A percentile compares a stretch with the other conserved stretches of the same genome.
These are phyloP conservation scores for Chaetomium cochliodes DNA, from an alignment of 495 filamentous ascomycete species.

Conservation along the genomic window DNA sequence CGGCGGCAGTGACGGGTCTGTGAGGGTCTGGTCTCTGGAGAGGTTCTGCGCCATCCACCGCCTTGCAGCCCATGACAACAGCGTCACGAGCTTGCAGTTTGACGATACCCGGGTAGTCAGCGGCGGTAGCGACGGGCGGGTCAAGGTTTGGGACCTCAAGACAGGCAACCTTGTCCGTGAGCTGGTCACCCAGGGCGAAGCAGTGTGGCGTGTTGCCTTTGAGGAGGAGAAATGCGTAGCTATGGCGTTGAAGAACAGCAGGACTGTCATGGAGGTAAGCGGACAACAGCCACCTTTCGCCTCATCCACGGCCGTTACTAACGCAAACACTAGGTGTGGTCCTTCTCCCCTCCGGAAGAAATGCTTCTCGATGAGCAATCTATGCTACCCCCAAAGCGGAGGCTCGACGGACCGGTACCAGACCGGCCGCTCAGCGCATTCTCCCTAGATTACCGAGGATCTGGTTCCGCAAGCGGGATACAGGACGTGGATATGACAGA, in stretches of 20 bases:
- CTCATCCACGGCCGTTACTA: slow-evolving; percentile 19
- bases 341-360: slow-evolving; percentile 82
- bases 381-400: slow-evolving; percentile 36
- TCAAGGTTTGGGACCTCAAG: slow-evolving; percentile 96
- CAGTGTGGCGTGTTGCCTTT: slow-evolving; percentile 96
- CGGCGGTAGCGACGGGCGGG: slow-evolving; percentile 90
- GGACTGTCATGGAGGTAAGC: slow-evolving; percentile 95
- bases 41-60: slow-evolving; percentile 88
- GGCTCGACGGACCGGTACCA: slow-evolving; percentile 38
- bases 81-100: slow-evolving; percentile 94
- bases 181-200: slow-evolving; percentile 83
- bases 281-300: not conserved
- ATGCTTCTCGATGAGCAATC: slow-evolving; percentile 48
- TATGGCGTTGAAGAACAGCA: slow-evolving; percentile 76
- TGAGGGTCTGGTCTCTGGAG: slow-evolving; percentile 90
- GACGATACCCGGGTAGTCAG: slow-evolving; percentile 92
- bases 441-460: slow-evolving; percentile 32
- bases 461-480: slow-evolving; percentile 27
- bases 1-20: slow-evolving; percentile 91
- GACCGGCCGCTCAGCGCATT: slow-evolving; percentile 44
- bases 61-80: slow-evolving; percentile 96
- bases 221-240: slow-evolving; percentile 98
- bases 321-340: slow-evolving; percentile 66
- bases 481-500: slow-evolving; percentile 51
- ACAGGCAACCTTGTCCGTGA: slow-evolving; percentile 88